phyloP scores from a whole-genome alignment of 2,329 filamentous ascomycete species.

The Trichoderma aggressivum region DNA sequence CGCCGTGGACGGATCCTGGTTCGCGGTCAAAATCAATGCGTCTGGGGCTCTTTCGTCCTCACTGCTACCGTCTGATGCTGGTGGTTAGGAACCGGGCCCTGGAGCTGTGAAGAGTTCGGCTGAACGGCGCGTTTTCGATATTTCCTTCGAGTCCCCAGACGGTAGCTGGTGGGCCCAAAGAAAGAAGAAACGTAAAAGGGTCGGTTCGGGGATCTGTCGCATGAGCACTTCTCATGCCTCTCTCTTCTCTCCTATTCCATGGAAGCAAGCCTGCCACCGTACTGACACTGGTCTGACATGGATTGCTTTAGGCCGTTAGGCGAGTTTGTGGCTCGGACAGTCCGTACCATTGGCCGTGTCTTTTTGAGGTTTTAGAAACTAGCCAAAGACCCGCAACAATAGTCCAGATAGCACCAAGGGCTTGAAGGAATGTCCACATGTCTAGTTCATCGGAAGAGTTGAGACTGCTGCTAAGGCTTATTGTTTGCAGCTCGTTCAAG shows the following conservation, averaged over 20 bases:
- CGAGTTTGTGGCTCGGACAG: neutral
- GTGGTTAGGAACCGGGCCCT: neutral
- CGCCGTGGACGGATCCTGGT: neutral
- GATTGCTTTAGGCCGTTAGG: neutral
- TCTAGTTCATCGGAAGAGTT: neutral
- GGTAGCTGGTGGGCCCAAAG: neutral
- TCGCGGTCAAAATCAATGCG: neutral
- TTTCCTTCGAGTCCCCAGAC: neutral
- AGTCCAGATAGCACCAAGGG: neutral
- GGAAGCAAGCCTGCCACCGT: neutral
- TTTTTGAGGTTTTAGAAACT: neutral
- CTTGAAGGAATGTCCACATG: constrained; percentile 1
- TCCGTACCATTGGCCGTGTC: neutral
- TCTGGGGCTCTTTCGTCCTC: neutral
- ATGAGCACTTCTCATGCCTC: neutral
- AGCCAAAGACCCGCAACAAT: constrained; percentile 4
- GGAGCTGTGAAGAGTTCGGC: neutral
- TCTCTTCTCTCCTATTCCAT: neutral
- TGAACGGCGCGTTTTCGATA: neutral
- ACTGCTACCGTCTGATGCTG: neutral
- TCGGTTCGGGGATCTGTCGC: neutral
- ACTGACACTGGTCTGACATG: neutral
- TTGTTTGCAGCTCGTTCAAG: neutral
- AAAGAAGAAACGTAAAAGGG: neutral
- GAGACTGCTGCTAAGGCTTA: neutral